Percentiles rank a stretch among this genome's conserved stretches.
Conservation (phyloP, 495 filamentous ascomycete species). For the Echria macrotheca region DNA sequence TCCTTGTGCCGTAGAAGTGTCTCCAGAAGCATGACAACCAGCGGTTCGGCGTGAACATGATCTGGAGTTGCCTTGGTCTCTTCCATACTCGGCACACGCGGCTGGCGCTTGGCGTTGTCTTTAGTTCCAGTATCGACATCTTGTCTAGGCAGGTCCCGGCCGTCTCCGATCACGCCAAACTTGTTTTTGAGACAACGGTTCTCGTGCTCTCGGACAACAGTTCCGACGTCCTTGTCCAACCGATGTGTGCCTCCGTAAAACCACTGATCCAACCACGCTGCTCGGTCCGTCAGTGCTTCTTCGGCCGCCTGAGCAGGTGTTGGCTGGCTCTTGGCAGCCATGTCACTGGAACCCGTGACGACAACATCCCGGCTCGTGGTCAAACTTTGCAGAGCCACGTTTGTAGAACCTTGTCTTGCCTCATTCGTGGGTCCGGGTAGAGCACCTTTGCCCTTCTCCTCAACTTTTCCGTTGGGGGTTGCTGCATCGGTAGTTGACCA, state of each 20-base stretch:
- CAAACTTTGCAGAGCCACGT: too few species aligned
- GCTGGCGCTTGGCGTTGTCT: conserved; percentile 14
- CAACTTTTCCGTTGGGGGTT: too few species aligned
- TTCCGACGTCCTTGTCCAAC: conserved; percentile 20
- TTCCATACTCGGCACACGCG: conserved; percentile 14
- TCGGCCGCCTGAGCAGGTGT: too few species aligned
- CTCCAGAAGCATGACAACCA: conserved; percentile 36
- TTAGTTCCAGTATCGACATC: background rate
- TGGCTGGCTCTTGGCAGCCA: background rate
- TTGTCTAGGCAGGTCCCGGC: conserved; percentile 13
- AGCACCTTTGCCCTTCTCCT: too few species aligned
- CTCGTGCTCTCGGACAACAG: conserved; percentile 22
- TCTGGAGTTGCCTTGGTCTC: conserved; percentile 31
- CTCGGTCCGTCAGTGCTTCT: background rate
- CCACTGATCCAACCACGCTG: conserved; percentile 15
- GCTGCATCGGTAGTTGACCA: too few species aligned
- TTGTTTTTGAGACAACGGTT: conserved; percentile 15
- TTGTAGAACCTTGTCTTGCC: too few species aligned
- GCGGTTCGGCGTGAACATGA: conserved; percentile 26
- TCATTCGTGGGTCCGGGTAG: too few species aligned
- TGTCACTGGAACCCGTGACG: too few species aligned
- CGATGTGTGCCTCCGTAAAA: conserved; percentile 31
- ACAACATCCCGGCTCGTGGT: too few species aligned
- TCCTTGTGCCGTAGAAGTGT: conserved; percentile 29
- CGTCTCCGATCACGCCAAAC: conserved; percentile 25